phyloP scores from a whole-genome alignment of 129 eudicot species.

The Flaveria ramosissima region DNA sequence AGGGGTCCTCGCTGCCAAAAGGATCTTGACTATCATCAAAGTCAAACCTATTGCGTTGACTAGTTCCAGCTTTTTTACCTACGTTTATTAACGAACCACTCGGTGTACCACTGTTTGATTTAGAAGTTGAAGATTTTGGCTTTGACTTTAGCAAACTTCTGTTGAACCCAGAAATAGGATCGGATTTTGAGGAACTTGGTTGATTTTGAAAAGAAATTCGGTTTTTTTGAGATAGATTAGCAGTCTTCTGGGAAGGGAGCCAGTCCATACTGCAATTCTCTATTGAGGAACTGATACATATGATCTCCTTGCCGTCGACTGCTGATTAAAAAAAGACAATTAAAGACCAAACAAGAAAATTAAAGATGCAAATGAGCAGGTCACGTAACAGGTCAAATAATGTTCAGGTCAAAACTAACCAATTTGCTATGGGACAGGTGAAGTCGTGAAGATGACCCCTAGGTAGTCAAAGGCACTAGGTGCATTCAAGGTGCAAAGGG shows the following conservation, averaged over 20 bases:
- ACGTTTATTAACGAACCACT: slow-evolving; percentile 23
- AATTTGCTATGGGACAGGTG: not conserved
- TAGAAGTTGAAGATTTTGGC: slow-evolving; percentile 47
- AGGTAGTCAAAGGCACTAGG: not conserved
- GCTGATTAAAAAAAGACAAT: slow-evolving; percentile 23
- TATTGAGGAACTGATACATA: slow-evolving; percentile 47
- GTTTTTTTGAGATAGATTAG: slow-evolving; percentile 36
- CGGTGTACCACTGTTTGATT: slow-evolving; percentile 43
- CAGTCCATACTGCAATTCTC: slow-evolving; percentile 48
- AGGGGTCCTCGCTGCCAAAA: slow-evolving; percentile 70
- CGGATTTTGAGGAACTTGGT: slow-evolving; percentile 39
- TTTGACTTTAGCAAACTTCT: slow-evolving; percentile 45
- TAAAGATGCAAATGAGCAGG: slow-evolving; percentile 2
- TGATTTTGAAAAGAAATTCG: slow-evolving; percentile 33
- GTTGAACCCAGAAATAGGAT: slow-evolving; percentile 29
- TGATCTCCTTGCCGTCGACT: slow-evolving; percentile 45
- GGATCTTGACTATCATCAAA: slow-evolving; percentile 75
- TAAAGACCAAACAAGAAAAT: not conserved
- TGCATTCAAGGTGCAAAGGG: too few relatives aligned
- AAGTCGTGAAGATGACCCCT: not conserved
- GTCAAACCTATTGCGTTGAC: slow-evolving; percentile 30
- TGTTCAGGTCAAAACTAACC: not conserved
- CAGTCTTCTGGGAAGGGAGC: slow-evolving; percentile 39
- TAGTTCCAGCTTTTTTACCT: slow-evolving; percentile 33
- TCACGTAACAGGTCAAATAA: not conserved